A percentile compares a stretch with the other conserved stretches of the same genome.
phyloP scores from a whole-genome alignment of 225 moss, liverwort and hornwort genomes.

The Pleurozium schreberi region DNA sequence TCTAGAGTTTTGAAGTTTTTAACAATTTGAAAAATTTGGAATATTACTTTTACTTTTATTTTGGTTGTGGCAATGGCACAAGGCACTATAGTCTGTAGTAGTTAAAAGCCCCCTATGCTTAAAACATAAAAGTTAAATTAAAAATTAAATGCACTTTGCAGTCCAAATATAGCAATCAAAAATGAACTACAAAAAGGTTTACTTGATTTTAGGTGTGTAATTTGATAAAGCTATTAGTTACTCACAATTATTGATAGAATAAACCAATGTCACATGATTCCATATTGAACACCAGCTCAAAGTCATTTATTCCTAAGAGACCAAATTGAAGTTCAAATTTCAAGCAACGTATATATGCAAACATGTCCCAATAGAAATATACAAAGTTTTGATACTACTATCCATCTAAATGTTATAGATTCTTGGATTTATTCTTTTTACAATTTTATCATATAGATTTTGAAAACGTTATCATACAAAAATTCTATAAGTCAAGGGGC shows the following conservation, averaged over 20 bases:
- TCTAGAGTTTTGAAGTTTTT: no score
- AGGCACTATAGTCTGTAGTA: no score
- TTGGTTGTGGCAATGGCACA: no score
- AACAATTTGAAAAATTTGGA: no score
- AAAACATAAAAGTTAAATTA: not conserved
- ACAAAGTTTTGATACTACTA: not conserved
- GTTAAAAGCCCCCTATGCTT: no score
- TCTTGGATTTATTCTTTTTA: not conserved
- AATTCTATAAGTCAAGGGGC: not conserved
- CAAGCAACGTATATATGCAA: not conserved
- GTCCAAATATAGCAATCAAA: not conserved
- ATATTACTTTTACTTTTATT: no score
- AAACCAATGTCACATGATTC: not conserved
- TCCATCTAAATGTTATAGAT: not conserved
- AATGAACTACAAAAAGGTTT: not conserved
- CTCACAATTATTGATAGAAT: not conserved
- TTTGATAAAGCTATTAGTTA: no score
- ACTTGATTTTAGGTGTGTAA: not conserved
- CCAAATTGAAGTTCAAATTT: not conserved
- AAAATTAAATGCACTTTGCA: no score
- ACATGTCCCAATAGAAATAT: not conserved
- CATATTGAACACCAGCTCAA: rapidly evolving
- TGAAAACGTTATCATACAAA: not conserved
- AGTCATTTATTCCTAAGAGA: not conserved
- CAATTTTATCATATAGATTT: not conserved